A percentile compares a stretch with the other conserved stretches of the same genome.
phyloP scores from a whole-genome alignment of 1,139 yeast genomes.

The Lodderomyces beijingensis region DNA sequence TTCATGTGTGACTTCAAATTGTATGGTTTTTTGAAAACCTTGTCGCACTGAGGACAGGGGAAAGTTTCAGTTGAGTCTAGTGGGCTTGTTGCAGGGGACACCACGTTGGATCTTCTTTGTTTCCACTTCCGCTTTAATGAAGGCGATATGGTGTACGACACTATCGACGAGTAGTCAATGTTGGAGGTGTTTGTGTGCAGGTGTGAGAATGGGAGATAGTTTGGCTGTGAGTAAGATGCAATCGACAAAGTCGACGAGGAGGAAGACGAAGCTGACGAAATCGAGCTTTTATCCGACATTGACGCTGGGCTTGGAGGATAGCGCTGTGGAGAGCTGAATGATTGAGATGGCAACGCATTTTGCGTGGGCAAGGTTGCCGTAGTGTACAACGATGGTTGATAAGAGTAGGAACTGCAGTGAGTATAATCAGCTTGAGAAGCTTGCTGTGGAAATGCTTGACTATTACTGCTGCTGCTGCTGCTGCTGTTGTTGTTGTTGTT shows the following conservation, averaged over 20 bases:
- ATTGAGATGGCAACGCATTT: too few relatives aligned
- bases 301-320: constrained; percentile 15
- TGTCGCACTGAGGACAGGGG: constrained; percentile 46
- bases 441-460: neutral
- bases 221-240: neutral
- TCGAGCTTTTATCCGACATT: constrained; percentile 9
- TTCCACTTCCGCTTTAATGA: constrained; percentile 33
- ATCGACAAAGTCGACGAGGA: constrained; percentile 1
- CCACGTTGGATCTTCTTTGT: constrained; percentile 7
- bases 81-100: constrained; percentile 1
- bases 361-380: neutral
- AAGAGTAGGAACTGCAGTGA: too few relatives aligned
- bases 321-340: constrained; percentile 6
- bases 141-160: constrained; percentile 35
- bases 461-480: constrained; percentile 1
- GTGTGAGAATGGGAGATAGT: neutral
- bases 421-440: neutral
- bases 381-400: too few relatives aligned
- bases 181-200: constrained; percentile 7
- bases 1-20: constrained; percentile 54
- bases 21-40: constrained; percentile 50
- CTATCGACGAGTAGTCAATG: constrained; percentile 37
- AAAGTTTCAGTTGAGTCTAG: constrained; percentile 16
- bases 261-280: constrained; percentile 5
- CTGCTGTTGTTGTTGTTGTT: constrained; percentile 1